These are phyloP conservation scores for Amanita molliuscula DNA, from an alignment of 768 basidiomycete species.

Conservation along the genomic window DNA sequence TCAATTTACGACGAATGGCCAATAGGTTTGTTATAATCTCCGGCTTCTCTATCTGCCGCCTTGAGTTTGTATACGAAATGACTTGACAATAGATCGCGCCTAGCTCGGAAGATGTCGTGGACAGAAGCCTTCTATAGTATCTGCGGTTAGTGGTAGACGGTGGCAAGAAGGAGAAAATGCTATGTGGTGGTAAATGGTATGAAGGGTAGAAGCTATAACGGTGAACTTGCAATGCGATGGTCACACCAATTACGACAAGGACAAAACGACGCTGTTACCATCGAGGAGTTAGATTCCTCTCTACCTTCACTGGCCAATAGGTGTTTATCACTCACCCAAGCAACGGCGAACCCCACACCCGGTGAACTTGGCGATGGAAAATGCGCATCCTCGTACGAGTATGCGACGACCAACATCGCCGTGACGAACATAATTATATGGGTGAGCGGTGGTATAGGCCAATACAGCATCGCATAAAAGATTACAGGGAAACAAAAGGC, in stretches of 20 bases:
- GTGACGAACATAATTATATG: constrained; percentile 64
- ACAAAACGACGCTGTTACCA: constrained; percentile 48
- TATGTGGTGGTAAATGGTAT: constrained; percentile 12
- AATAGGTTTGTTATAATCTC: constrained; percentile 56
- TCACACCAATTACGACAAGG: constrained; percentile 61
- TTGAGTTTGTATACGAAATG: constrained; percentile 58
- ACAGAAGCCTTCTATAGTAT: constrained; percentile 62
- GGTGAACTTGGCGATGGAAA: constrained; percentile 35
- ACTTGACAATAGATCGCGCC: constrained; percentile 70
- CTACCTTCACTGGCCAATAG: neutral
- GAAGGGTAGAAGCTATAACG: neutral
- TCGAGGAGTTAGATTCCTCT: neutral
- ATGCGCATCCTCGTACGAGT: constrained; percentile 58
- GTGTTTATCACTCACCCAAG: constrained; percentile 52
- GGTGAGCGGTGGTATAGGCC: constrained; percentile 64
- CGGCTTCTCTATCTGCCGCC: constrained; percentile 36
- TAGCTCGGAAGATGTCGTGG: constrained; percentile 57
- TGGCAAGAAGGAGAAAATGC: constrained; percentile 63
- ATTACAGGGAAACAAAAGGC: constrained; percentile 66
- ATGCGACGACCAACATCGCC: constrained; percentile 53
- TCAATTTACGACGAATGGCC: constrained; percentile 67
- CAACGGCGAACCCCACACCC: constrained; percentile 55
- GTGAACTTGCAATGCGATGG: constrained; percentile 58
- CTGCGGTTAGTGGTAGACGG: constrained; percentile 65
- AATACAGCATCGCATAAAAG: constrained; percentile 63